Base-by-base conservation (phyloP, 768 basidiomycete species). In the Rhizopogon rudus region DNA sequence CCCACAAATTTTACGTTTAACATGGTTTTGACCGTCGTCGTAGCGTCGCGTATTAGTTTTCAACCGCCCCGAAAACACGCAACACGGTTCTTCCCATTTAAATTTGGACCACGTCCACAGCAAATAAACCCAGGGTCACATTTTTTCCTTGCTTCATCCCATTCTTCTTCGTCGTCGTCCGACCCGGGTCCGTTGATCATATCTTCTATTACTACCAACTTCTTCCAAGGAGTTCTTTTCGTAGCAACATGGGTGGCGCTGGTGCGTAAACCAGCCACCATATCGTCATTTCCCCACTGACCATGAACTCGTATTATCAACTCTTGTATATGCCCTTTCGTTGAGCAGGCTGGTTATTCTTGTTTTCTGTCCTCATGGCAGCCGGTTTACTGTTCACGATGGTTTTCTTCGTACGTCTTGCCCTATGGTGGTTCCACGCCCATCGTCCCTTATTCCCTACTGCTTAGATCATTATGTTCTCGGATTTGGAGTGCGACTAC, bases 391-490 rank as follows among this genome's bases (percentile, higher is more conserved):
- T 99, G 57, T 99, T 99, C 78, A 97, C 94, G 63, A 94, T 94
- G 89, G 97, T 99, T 69, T 99, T 98, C 81, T 99, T 97, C 74
- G 96, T 98, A 65, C 73, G 93, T 87, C 43, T 22, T 48, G 29
- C 40, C 40, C 3, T 22, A 8, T 46, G 28, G 28, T 45, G 28
- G 28, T 44, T 6, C 12, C n/a, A 41, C 43, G 28, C 40, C 16
- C 5, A 31, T 12, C 31, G n/a, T 14, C 25, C 50, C 54, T 52
- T 44, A 53, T 14, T 17, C 9, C 6, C 10, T 31, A 25, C 37
- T n/a, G 44, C 20, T 33, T 63, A 98, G 96, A 98, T 99, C 67
- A 98, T 99, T 79, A 98, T 98, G 96, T 98, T 98, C 80, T 97
- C 94, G 43, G 97, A 98, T 77, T 77, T 98, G 68, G 96, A 98